Evolutionary conservation across 768 basidiomycete genomes (phyloP), one percentile per base, ranked within the genome.

Genomic region (Amanita inopinata): DNA sequence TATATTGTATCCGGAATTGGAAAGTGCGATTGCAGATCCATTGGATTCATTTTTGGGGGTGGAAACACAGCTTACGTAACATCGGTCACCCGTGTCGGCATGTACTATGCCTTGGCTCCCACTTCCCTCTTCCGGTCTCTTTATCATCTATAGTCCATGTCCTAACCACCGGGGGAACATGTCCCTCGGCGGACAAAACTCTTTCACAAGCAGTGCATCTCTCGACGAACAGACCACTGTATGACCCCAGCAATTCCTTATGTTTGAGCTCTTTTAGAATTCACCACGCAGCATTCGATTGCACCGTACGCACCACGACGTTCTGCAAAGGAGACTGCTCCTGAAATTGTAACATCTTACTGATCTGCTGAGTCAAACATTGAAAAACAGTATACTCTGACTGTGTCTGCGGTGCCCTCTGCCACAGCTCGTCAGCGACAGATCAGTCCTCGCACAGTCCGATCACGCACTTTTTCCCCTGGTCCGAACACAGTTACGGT

Each of bases 401-500:
- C 50, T 83, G 76, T 11, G 75, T 76, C 56, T 86, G 80, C 2
- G 79, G 76, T 22, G 70, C 58, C 61, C 76, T 82, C 82, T 85
- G 48, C 25, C 22, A 38, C 25, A 33, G 35, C 28, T 22, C 34
- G 12, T 17, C 38, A 15, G 33, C 8, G 31, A 28, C 44, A 18
- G 41, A 43, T 37, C 33, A 37, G 40, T 25, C 33, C 32, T 37
- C 5, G 47, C 32, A 24, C 18, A 32, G 24, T 31, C 34, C 15
- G 3, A 4, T 12, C 28, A 24, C 67, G 39, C 49, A 81, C 84
- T 63, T 64, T 70, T 64, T 89, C 86, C 51, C 84, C 66, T 17
- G 85, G 77, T 4, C 81, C 84, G 56, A 86, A 83, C 7, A 70
- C 73, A n/a, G 76, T 69, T 33, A 83, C 67, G 42, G 69, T 80